Conservation (phyloP, 2,329 filamentous ascomycete species). For the Rasamsonia emersonii region DNA sequence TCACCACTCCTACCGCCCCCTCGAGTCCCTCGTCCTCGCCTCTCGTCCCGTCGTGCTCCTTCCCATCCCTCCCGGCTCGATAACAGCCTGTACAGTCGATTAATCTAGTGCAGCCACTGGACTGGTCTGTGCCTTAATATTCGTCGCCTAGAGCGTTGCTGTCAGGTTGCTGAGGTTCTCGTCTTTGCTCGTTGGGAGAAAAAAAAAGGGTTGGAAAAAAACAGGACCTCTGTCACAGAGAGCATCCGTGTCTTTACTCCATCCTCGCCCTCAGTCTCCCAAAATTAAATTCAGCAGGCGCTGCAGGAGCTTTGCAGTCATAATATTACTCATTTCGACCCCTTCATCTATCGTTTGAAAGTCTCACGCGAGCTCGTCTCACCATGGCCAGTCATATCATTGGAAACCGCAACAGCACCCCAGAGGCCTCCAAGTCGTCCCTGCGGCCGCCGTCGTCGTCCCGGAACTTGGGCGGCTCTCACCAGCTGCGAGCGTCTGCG, state of each 20-base stretch:
- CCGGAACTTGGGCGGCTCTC: slow-evolving; percentile 65
- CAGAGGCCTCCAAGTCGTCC: slow-evolving; percentile 74
- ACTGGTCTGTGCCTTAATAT: slow-evolving; percentile 34
- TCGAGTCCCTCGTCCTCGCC: slow-evolving; percentile 12
- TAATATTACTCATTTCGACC: slow-evolving; percentile 29
- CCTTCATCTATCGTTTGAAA: slow-evolving; percentile 14
- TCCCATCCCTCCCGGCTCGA: too few species aligned
- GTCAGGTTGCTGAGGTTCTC: too few species aligned
- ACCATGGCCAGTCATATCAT: slow-evolving; percentile 56
- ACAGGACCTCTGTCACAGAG: too few species aligned
- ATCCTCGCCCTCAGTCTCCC: too few species aligned
- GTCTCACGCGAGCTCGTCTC: too few species aligned
- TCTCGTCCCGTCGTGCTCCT: slow-evolving; percentile 9
- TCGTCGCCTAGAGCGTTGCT: slow-evolving; percentile 21
- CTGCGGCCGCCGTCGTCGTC: slow-evolving; percentile 79
- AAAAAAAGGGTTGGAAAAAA: too few species aligned
- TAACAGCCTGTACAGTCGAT: slow-evolving; percentile 16
- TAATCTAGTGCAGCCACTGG: slow-evolving; percentile 37
- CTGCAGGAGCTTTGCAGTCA: slow-evolving; percentile 60
- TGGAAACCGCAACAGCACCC: slow-evolving; percentile 93
- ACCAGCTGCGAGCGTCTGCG: slow-evolving; percentile 87
- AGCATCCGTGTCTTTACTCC: too few species aligned
- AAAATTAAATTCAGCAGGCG: slow-evolving; percentile 56
- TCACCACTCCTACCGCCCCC: slow-evolving; percentile 14
- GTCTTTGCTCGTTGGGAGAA: too few species aligned